Evolutionary conservation across 495 filamentous ascomycete genomes (phyloP), one percentile per base, ranked within the genome.

Genomic region (Penicillium flavigenum): DNA sequence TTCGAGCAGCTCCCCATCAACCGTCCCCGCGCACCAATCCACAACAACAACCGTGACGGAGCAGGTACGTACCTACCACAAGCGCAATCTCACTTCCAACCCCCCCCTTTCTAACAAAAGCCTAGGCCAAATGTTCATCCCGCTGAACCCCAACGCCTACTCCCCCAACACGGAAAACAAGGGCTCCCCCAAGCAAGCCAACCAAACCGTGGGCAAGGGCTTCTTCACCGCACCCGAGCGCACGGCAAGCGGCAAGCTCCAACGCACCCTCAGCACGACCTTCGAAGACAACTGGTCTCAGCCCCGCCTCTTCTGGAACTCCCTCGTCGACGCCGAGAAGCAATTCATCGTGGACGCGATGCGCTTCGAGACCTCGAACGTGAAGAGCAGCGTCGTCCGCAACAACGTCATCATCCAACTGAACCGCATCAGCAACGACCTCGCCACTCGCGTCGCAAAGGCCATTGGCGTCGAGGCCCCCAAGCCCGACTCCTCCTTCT

Each of bases 281-380:
- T 91, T 92, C 70, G 68, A 81, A 38, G 88, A 92, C 70, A 83
- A 84, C 71, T 93, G 88, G 87, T 83, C 83, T 4, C 89, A 92
- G 64, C 82, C 87, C 0, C 82, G 89, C 3, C 78, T 91, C 8
- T 88, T 91, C 73, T 91, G 80, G 79, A 90, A 91, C 81, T 90
- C 87, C 1, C 81, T 92, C 44, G 67, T 80, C 6, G 76, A 81
- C 8, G 80, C 82, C 0, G 89, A 91, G 63, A 82, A 91, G 66
- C 89, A 92, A 65, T 87, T 90, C 69, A 66, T 90, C 55, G 79
- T 92, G 71, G 87, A 92, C 71, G 88, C 87, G 1, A 83, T 90
- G 56, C 86, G 89, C 27, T 92, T 92, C 71, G 88, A 92, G 68
- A 73, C 78, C 7, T 79, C 82, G 8, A 81, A 88, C 39, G 58